A percentile compares a stretch with the other conserved stretches of the same genome.
These are phyloP conservation scores for Gloeostereum incarnatum DNA, from an alignment of 768 basidiomycete genomes.

Conservation along the genomic window DNA sequence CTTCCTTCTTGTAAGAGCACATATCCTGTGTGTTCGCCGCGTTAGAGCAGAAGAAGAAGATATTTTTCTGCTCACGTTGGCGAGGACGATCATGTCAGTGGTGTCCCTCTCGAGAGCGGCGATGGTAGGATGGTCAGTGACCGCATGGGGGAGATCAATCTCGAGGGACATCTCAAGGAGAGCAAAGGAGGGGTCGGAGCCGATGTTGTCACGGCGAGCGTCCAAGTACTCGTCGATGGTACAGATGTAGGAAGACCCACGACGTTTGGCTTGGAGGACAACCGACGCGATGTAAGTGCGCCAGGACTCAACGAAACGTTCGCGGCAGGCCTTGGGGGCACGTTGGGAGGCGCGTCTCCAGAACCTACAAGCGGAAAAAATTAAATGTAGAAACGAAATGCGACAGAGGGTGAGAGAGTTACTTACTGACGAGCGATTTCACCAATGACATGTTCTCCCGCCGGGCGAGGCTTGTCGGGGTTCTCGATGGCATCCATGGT, in stretches of 20 bases:
- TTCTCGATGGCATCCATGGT: constrained; percentile 6
- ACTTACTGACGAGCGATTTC: constrained; percentile 7
- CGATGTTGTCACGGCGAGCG: constrained; percentile 8
- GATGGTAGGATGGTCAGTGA: constrained; percentile 5
- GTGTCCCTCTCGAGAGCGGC: constrained; percentile 4
- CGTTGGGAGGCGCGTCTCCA: constrained; percentile 1
- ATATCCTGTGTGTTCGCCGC: constrained; percentile 4
- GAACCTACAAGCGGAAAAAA: constrained; percentile 3
- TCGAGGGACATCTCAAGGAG: constrained; percentile 5
- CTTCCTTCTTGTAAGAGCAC: constrained; percentile 10
- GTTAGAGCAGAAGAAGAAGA: background rate
- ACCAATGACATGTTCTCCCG: constrained; percentile 6
- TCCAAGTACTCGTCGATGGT: constrained; percentile 5
- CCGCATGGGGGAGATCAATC: constrained; percentile 8
- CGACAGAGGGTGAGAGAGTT: background rate
- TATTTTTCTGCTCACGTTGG: constrained; percentile 5
- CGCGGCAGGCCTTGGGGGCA: background rate
- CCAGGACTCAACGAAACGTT: constrained; percentile 6
- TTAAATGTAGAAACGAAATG: background rate
- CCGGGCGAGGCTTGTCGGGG: constrained; percentile 3
- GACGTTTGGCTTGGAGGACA: constrained; percentile 5
- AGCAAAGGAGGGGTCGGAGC: constrained; percentile 6
- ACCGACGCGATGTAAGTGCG: constrained; percentile 4
- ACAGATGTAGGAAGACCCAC: constrained; percentile 1
- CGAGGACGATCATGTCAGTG: constrained; percentile 8